A percentile compares a stretch with the other conserved stretches of the same genome.
phyloP scores from a whole-genome alignment of 805 yeast species.

The Ogataea polymorpha region DNA sequence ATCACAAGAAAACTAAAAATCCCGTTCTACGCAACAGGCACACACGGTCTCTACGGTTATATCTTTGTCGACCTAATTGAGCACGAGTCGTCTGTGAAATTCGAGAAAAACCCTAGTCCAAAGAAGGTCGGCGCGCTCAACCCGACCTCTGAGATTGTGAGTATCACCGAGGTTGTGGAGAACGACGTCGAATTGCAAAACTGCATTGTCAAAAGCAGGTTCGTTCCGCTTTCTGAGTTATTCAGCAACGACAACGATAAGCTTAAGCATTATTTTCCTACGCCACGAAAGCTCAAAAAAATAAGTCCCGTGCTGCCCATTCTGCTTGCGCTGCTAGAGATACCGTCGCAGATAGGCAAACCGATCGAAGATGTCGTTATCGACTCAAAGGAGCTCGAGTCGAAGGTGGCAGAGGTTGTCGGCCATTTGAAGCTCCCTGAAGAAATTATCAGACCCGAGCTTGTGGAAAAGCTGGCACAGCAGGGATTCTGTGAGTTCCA shows the following conservation, averaged over 20 bases:
- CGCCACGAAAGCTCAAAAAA: constrained; percentile 40
- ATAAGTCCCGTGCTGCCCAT: constrained; percentile 58
- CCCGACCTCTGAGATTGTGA: constrained; percentile 33
- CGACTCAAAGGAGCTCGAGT: constrained; percentile 29
- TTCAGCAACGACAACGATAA: constrained; percentile 36
- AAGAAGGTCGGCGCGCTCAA: constrained; percentile 49
- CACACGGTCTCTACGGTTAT: constrained; percentile 82
- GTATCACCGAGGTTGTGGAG: constrained; percentile 36
- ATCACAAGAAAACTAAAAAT: constrained; percentile 53
- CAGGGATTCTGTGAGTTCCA: constrained; percentile 66
- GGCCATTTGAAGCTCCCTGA: constrained; percentile 43
- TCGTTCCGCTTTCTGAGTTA: constrained; percentile 35
- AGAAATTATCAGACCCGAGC: constrained; percentile 33
- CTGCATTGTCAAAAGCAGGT: constrained; percentile 37
- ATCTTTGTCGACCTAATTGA: constrained; percentile 73
- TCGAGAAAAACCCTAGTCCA: constrained; percentile 45
- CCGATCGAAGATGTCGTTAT: constrained; percentile 26
- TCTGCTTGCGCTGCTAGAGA: constrained; percentile 56
- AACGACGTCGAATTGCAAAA: constrained; percentile 36
- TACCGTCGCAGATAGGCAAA: constrained; percentile 21
- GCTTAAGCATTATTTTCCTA: constrained; percentile 22
- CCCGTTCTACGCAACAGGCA: constrained; percentile 65
- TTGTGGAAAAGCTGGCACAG: constrained; percentile 38
- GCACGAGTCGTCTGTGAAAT: constrained; percentile 55
- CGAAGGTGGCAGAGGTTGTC: constrained; percentile 32